These are phyloP conservation scores for Pleurotus eryngii DNA, from an alignment of 768 basidiomycete species.

Conservation along the genomic window DNA sequence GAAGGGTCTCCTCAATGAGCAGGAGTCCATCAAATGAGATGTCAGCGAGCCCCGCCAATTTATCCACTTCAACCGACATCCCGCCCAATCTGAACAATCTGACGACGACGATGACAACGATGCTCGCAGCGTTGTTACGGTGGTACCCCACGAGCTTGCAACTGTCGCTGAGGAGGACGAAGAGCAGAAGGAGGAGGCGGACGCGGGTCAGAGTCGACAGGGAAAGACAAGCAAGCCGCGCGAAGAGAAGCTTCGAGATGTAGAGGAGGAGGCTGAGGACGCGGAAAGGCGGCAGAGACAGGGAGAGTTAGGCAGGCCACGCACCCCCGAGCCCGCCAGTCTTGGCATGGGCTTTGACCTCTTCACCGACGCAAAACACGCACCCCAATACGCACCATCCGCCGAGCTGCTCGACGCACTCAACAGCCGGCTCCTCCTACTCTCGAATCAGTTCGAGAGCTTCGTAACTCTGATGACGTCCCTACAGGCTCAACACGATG, in stretches of 20 bases:
- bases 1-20: slow-evolving; percentile 79
- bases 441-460: slow-evolving; percentile 71
- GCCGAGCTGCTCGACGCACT: slow-evolving; percentile 50
- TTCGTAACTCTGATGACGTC: slow-evolving; percentile 70
- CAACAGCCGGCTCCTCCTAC: slow-evolving; percentile 55
- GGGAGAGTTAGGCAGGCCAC: slow-evolving; percentile 65
- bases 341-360: slow-evolving; percentile 45
- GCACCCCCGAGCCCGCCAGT: slow-evolving; percentile 76
- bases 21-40: slow-evolving; percentile 80
- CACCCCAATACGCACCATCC: slow-evolving; percentile 18
- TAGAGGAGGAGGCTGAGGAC: slow-evolving; percentile 39
- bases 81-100: slow-evolving; percentile 27
- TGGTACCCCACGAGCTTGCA: slow-evolving; percentile 67
- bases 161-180: slow-evolving; percentile 76
- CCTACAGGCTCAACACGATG: slow-evolving; percentile 74
- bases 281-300: slow-evolving; percentile 47
- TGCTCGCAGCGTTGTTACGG: slow-evolving; percentile 65
- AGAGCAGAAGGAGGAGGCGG: slow-evolving; percentile 35
- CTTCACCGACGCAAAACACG: slow-evolving; percentile 23
- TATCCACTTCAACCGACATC: slow-evolving; percentile 43
- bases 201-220: slow-evolving; percentile 8
- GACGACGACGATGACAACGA: slow-evolving; percentile 63
- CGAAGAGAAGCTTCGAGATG: slow-evolving; percentile 35
- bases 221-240: neutral
- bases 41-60: slow-evolving; percentile 67